Evolutionary conservation across 345 rosid genomes (phyloP), one percentile per base, ranked within the genome.

Genomic region (Syzygium grande): DNA sequence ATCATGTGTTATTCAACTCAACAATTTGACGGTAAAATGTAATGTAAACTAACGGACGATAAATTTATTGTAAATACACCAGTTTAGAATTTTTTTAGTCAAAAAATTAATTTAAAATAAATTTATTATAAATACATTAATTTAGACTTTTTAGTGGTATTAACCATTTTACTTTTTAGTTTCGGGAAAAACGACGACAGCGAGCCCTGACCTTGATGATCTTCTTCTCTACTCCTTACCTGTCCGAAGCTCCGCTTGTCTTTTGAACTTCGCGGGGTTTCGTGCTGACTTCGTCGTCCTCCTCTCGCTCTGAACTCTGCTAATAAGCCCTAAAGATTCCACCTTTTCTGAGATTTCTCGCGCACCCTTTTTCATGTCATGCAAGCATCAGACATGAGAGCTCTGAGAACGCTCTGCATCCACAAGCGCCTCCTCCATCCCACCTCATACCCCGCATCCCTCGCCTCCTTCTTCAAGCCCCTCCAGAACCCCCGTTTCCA

Each of bases 251-350:
- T 29, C 56, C 80, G 7, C 56, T 5, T 11, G 55, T 29, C 54
- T 2, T 88, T 85, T 85, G 89, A 88, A 88, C 84, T 84, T 88
- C 73, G 89, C 85, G 87, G 87, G 89, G 84, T 52, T 73, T 41
- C 38, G 80, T n/a, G 73, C 5, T 34, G 25, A 19, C 73, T 1
- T 51, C 59, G 5, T 46, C 58, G 23, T 46, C 38, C 6, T 49
- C 78, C 77, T 5, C 25, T 34, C 25, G 80, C 77, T 41, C 13
- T 16, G 80, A 53, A 27, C 85, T 51, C 85, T 51, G 52, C 52
- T 15, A 43, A 3, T 30, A 34, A 84, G 51, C 88, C 88, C 88
- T 78, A 80, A 87, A 22, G 38, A 59, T 17, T 65, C 88, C 80
- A 25, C 16, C n/a, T n/a, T 58, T 61, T 87, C 19, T 25, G 7